phyloP scores from a whole-genome alignment of 805 yeast species.

The Metschnikowia lachancei region DNA sequence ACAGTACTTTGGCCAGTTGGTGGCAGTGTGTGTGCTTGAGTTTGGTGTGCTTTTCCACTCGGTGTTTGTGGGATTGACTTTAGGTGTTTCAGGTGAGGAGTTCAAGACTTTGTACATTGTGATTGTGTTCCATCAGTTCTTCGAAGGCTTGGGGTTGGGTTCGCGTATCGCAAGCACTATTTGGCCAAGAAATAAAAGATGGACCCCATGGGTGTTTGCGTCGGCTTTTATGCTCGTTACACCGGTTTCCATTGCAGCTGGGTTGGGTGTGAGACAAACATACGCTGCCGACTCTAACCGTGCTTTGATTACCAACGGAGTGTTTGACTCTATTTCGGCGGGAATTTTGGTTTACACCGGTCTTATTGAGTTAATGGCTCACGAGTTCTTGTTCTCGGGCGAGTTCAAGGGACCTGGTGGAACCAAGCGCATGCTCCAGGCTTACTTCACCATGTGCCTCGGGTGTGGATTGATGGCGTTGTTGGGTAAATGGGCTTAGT shows the following conservation, averaged over 20 bases:
- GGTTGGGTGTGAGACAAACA: conserved; percentile 32
- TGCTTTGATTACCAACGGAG: conserved; percentile 33
- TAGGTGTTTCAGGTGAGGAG: conserved; percentile 76
- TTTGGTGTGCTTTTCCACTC: conserved; percentile 84
- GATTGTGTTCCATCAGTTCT: conserved; percentile 69
- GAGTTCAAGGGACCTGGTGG: conserved; percentile 26
- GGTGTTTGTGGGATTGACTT: conserved; percentile 72
- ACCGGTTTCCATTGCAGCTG: conserved; percentile 36
- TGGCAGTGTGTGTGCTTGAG: conserved; percentile 61
- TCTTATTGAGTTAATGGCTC: conserved; percentile 39
- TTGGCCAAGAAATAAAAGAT: conserved; percentile 47
- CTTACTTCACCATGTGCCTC: conserved; percentile 23
- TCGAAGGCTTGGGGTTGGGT: conserved; percentile 85
- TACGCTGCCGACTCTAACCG: conserved; percentile 34
- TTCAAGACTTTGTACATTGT: conserved; percentile 71
- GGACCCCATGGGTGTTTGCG: conserved; percentile 47
- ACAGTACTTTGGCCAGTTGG: conserved; percentile 53
- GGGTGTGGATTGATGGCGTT: conserved; percentile 35
- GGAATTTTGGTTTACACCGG: conserved; percentile 38
- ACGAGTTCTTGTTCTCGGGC: conserved; percentile 34
- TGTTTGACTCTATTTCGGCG: conserved; percentile 35
- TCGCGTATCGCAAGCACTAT: conserved; percentile 62
- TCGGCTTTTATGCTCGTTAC: conserved; percentile 31
- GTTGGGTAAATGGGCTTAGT: conserved; percentile 35
- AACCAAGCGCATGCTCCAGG: conserved; percentile 23